Conservation (phyloP, 2,329 filamentous ascomycete species). For the Aschersonia sp. region DNA sequence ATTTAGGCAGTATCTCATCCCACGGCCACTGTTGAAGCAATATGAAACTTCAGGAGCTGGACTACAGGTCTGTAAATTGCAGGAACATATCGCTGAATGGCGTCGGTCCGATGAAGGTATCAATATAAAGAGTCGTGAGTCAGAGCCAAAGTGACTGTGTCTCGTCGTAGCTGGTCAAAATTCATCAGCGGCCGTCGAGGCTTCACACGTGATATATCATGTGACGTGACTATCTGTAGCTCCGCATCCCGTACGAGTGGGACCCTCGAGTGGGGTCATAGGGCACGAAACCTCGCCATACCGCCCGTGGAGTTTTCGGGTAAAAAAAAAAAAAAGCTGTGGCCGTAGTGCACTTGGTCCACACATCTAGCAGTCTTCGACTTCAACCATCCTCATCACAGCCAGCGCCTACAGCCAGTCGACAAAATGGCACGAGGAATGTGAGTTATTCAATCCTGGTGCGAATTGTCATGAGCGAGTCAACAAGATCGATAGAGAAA, state of each 20-base stretch:
- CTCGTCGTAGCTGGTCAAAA: too few relatives aligned
- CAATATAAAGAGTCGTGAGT: too few relatives aligned
- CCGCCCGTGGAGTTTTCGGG: neutral
- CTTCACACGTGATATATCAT: neutral
- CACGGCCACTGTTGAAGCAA: too few relatives aligned
- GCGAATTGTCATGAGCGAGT: neutral
- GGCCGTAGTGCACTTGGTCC: conserved; percentile 11
- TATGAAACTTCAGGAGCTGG: too few relatives aligned
- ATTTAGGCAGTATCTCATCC: too few relatives aligned
- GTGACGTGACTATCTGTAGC: neutral
- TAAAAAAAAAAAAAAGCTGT: conserved; percentile 12
- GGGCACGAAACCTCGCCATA: conserved; percentile 18
- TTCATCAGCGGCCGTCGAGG: too few relatives aligned
- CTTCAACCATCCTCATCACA: conserved; percentile 18
- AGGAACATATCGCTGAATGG: too few relatives aligned
- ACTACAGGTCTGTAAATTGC: too few relatives aligned
- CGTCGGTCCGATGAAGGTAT: too few relatives aligned
- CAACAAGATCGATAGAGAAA: too few relatives aligned
- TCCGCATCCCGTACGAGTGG: too few relatives aligned
- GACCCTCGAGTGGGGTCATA: conserved; percentile 7
- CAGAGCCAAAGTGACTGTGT: too few relatives aligned
- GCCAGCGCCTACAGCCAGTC: conserved; percentile 22
- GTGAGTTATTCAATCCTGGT: conserved; percentile 23
- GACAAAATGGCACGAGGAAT: conserved; percentile 53
- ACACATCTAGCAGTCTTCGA: conserved; percentile 10